Conservation (phyloP, 1,284 basidiomycete genomes). For the Lentinula novae-zelandiae region DNA sequence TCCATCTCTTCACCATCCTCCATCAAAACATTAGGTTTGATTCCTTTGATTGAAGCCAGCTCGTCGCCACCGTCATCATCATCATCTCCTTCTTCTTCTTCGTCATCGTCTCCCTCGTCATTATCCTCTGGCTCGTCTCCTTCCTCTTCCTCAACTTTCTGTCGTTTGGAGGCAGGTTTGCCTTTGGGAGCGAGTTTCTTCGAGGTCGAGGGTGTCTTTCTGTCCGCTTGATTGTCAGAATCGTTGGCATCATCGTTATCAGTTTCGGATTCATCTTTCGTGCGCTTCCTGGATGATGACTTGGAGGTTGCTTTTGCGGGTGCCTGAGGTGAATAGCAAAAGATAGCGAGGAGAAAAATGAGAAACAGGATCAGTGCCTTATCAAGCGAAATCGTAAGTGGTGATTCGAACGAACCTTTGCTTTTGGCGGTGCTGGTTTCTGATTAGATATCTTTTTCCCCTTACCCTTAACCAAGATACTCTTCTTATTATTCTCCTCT, state of each 20-base stretch:
- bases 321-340: neutral
- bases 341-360: neutral
- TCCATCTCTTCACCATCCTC: conserved; percentile 41
- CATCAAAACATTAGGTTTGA: conserved; percentile 39
- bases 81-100: conserved; percentile 8
- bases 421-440: conserved; percentile 1
- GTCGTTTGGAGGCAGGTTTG: conserved; percentile 11
- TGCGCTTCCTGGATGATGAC: neutral
- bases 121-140: conserved; percentile 9
- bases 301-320: neutral
- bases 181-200: conserved; percentile 14
- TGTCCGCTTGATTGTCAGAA: conserved; percentile 13
- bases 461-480: neutral
- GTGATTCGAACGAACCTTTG: neutral
- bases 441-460: neutral
- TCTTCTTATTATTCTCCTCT: neutral
- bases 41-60: conserved; percentile 41
- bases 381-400: no score
- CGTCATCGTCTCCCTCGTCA: conserved; percentile 11
- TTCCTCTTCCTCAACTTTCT: conserved; percentile 8
- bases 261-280: neutral
- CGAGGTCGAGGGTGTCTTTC: conserved; percentile 11
- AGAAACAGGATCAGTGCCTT: no score
- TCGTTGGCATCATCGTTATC: neutral
- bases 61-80: conserved; percentile 25